Evolutionary conservation across 768 basidiomycete species (phyloP).

Genomic region (Sporobolomyces pararoseus): DNA sequence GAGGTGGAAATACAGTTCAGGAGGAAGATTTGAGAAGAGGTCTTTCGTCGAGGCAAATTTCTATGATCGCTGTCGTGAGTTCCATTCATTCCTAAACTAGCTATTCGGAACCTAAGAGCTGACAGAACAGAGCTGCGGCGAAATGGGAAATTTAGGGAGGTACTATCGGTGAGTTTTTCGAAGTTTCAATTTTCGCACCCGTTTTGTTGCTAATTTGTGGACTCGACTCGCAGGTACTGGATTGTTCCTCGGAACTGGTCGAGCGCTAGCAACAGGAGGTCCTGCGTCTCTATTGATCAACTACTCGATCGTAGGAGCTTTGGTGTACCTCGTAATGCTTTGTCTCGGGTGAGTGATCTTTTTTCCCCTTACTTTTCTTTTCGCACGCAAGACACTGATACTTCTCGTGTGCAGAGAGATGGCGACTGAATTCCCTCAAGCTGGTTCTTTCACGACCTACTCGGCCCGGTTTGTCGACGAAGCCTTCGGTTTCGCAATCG

Average conservation of each 20-base stretch:
- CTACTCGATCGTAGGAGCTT: constrained; percentile 30
- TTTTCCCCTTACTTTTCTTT: neutral
- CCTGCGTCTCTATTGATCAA: constrained; percentile 28
- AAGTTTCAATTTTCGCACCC: neutral
- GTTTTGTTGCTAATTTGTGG: too few relatives aligned
- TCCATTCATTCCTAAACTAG: neutral
- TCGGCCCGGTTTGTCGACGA: constrained; percentile 43
- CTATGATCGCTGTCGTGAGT: constrained; percentile 39
- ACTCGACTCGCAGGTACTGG: neutral
- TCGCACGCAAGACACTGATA: too few relatives aligned
- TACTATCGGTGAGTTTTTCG: constrained; percentile 27
- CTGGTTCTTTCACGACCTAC: constrained; percentile 41
- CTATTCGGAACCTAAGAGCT: neutral
- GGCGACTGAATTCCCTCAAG: constrained; percentile 43
- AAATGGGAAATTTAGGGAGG: constrained; percentile 33
- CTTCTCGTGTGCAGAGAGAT: constrained; percentile 36
- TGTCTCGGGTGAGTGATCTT: constrained; percentile 16
- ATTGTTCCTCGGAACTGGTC: constrained; percentile 25
- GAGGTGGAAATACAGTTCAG: neutral
- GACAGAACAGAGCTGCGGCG: neutral
- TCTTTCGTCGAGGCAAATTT: constrained; percentile 22
- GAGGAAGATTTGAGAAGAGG: constrained; percentile 6
- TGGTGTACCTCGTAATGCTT: constrained; percentile 40
- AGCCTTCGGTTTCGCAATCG: constrained; percentile 46
- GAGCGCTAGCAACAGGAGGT: constrained; percentile 10